Conservation (phyloP, 2,329 filamentous ascomycete species). For the Lachnellula arida region DNA sequence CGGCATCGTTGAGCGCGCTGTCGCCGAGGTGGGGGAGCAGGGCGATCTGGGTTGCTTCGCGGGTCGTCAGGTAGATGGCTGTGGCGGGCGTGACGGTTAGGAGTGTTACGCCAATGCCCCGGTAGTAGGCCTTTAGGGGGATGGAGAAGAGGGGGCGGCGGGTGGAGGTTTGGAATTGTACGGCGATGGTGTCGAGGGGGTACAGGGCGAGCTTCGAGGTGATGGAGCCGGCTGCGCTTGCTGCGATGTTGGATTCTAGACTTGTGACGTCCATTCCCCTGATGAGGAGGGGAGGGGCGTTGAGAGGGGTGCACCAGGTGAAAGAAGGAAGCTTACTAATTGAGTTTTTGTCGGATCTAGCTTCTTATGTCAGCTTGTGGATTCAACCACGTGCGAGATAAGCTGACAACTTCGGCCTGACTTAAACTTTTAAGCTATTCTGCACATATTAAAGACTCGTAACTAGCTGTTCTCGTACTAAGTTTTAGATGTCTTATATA, state of each 20-base stretch:
- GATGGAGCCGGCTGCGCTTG: constrained; percentile 17
- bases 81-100: constrained; percentile 19
- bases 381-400: too few species aligned
- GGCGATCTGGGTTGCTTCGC: constrained; percentile 14
- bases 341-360: too few species aligned
- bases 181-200: constrained; percentile 21
- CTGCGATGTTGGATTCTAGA: constrained; percentile 16
- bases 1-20: constrained; percentile 13
- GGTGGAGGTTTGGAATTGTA: constrained; percentile 20
- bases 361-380: too few species aligned
- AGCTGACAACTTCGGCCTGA: too few species aligned
- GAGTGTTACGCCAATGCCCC: constrained; percentile 19
- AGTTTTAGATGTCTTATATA: too few species aligned
- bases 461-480: too few species aligned
- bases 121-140: constrained; percentile 18
- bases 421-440: too few species aligned
- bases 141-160: constrained; percentile 19
- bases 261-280: constrained; percentile 17
- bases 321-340: too few species aligned
- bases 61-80: constrained; percentile 16
- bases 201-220: constrained; percentile 17
- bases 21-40: constrained; percentile 19
- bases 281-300: background rate
- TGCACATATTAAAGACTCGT: too few species aligned
- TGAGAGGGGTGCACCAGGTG: too few species aligned